These are phyloP conservation scores for Solanum verrucosum DNA, from an alignment of 257 asterid genomes.

Conservation along the genomic window DNA sequence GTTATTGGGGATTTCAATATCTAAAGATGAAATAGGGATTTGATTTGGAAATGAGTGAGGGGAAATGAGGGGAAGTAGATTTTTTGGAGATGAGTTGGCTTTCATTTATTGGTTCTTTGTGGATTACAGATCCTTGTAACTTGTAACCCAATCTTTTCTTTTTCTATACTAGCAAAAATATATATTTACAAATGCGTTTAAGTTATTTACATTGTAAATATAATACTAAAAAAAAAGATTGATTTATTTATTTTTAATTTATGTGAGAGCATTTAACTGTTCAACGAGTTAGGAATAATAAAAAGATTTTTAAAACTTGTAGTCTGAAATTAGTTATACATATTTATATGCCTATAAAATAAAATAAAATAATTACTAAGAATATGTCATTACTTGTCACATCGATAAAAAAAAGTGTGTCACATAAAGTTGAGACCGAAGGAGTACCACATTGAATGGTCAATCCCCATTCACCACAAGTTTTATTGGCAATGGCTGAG, in stretches of 20 bases:
- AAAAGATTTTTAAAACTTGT: background rate
- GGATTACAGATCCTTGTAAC: conserved; percentile 39
- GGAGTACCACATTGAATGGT: background rate
- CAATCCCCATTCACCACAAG: background rate
- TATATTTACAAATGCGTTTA: no score
- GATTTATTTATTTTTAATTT: no score
- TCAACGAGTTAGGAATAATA: no score
- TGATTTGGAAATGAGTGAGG: conserved; percentile 35
- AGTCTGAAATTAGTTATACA: no score
- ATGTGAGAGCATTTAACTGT: no score
- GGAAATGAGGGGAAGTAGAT: conserved; percentile 31
- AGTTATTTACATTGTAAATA: background rate
- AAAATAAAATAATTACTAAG: background rate
- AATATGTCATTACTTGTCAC: background rate
- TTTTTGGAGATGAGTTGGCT: conserved; percentile 47
- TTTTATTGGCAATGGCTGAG: background rate
- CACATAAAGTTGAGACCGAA: background rate
- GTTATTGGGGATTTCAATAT: background rate
- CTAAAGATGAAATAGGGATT: conserved; percentile 4
- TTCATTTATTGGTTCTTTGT: conserved; percentile 37
- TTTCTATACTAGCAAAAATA: no score
- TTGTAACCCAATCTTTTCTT: background rate
- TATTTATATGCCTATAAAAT: no score
- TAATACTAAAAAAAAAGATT: no score
- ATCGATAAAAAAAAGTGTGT: background rate